Conservation (phyloP, 1,139 yeast species). For the Pichia sp. region DNA sequence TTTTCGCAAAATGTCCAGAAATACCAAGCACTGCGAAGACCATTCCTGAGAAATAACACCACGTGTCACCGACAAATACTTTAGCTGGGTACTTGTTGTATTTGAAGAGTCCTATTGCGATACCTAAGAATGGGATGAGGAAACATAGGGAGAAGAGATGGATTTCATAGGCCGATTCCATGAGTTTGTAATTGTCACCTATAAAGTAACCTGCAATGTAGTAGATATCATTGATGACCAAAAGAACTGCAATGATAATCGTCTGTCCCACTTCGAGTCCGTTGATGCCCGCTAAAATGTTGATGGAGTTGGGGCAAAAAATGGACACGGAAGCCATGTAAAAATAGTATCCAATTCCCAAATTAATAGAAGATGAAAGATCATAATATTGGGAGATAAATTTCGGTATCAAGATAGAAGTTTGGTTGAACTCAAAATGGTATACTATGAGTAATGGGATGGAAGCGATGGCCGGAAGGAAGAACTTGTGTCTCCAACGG, state of each 20-base stretch:
- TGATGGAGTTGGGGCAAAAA: constrained; percentile 95
- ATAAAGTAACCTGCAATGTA: constrained; percentile 38
- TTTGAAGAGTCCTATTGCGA: constrained; percentile 65
- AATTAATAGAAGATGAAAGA: constrained; percentile 44
- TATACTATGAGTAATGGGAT: constrained; percentile 87
- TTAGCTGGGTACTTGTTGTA: constrained; percentile 87
- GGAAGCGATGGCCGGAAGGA: constrained; percentile 89
- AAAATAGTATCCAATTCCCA: constrained; percentile 71
- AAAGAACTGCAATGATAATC: constrained; percentile 62
- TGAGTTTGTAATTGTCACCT: constrained; percentile 10
- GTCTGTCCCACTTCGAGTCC: constrained; percentile 97
- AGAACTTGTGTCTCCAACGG: constrained; percentile 95
- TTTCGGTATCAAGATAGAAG: constrained; percentile 80
- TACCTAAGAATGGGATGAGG: constrained; percentile 82
- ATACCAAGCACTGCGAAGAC: constrained; percentile 97
- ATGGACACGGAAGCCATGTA: constrained; percentile 92
- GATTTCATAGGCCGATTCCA: constrained; percentile 58
- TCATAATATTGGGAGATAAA: constrained; percentile 41
- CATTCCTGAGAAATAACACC: constrained; percentile 98
- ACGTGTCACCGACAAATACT: constrained; percentile 97
- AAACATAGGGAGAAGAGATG: constrained; percentile 78
- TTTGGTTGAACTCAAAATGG: constrained; percentile 90
- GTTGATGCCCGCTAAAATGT: constrained; percentile 91
- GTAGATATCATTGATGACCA: constrained; percentile 68
- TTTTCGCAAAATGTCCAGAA: constrained; percentile 92